These are phyloP conservation scores for Cyberlindnera mycetangii DNA, from an alignment of 805 yeast species.

Conservation along the genomic window DNA sequence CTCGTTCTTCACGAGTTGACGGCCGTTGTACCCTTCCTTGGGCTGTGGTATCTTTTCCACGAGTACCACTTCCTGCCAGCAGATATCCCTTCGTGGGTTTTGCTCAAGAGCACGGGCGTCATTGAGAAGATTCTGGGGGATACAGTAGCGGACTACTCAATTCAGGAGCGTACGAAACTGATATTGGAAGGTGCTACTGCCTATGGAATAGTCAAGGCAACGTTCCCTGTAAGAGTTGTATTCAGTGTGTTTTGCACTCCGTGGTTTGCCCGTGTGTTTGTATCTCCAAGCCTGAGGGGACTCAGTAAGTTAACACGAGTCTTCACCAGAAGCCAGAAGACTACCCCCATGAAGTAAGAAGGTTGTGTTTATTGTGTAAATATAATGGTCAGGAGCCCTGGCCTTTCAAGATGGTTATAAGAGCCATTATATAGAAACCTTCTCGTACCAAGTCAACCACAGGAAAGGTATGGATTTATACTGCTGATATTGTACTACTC, in stretches of 20 bases:
- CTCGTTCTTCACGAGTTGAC: constrained; percentile 69
- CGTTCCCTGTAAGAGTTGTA: constrained; percentile 52
- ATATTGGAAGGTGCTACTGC: constrained; percentile 75
- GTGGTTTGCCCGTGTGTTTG: constrained; percentile 48
- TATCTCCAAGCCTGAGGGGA: constrained; percentile 40
- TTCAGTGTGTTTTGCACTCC: constrained; percentile 55
- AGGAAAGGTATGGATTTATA: too few species aligned
- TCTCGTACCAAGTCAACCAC: too few species aligned
- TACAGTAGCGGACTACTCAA: constrained; percentile 29
- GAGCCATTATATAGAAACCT: too few species aligned
- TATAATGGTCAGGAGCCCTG: too few species aligned
- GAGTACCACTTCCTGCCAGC: constrained; percentile 49
- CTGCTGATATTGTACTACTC: too few species aligned
- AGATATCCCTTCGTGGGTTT: constrained; percentile 56
- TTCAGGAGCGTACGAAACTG: constrained; percentile 51
- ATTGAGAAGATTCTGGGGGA: constrained; percentile 49
- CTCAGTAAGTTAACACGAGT: constrained; percentile 4
- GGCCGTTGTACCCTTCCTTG: constrained; percentile 68
- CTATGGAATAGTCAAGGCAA: constrained; percentile 61
- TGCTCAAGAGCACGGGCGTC: constrained; percentile 55
- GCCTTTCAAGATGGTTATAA: too few species aligned
- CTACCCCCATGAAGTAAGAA: background rate
- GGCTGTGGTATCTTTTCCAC: constrained; percentile 65
- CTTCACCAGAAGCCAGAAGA: background rate
- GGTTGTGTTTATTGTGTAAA: background rate